A percentile compares a stretch with the other conserved stretches of the same genome.
Evolutionary conservation across 306 rosid species (phyloP).

Genomic region (Fragaria ananassa): DNA sequence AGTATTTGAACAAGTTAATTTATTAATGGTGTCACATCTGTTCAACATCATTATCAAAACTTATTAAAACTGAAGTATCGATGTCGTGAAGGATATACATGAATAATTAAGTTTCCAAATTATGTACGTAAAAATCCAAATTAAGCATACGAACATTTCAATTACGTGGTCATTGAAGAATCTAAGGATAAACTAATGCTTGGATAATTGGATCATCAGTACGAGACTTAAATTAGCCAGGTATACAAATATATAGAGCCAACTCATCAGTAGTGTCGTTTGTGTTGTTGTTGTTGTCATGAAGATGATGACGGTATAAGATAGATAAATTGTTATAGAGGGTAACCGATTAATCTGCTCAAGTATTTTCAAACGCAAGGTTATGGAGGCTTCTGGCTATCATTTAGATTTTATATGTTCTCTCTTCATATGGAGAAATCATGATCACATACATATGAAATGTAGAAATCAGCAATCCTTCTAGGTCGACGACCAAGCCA

Average conservation of each 20-base stretch:
- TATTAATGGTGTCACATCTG: neutral
- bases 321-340: neutral
- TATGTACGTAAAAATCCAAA: neutral
- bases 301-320: neutral
- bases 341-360: neutral
- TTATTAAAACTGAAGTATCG: neutral
- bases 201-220: neutral
- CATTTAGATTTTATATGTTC: neutral
- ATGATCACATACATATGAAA: neutral
- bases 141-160: neutral
- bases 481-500: neutral
- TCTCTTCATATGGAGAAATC: neutral
- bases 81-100: neutral
- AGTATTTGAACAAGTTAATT: neutral
- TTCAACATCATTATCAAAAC: neutral
- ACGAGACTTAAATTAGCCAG: too few species aligned
- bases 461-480: neutral
- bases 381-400: neutral
- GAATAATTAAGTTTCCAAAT: too few species aligned
- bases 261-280: neutral
- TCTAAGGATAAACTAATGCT: neutral
- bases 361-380: neutral
- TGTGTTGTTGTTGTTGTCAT: neutral
- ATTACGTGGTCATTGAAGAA: neutral
- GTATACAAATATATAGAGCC: neutral